phyloP scores from a whole-genome alignment of 2,329 filamentous ascomycete genomes.

The Hymenoscyphus linearis region DNA sequence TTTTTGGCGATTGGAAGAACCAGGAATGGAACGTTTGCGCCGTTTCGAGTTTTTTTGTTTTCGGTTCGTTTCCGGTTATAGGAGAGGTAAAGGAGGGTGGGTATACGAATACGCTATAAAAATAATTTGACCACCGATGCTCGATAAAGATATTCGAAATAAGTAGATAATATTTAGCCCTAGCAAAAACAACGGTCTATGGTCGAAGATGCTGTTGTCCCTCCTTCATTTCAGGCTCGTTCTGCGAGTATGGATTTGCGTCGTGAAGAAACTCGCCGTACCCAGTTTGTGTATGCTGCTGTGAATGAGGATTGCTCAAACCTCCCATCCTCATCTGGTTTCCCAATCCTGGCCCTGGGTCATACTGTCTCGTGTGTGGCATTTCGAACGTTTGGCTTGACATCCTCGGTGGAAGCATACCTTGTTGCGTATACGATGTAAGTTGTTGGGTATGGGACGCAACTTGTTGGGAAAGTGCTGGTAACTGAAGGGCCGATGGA shows the following conservation, averaged over 20 bases:
- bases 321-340: slow-evolving; percentile 18
- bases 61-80: too few relatives aligned
- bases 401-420: slow-evolving; percentile 17
- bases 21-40: background rate
- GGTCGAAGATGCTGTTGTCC: slow-evolving; percentile 1
- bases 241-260: background rate
- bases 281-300: slow-evolving; percentile 1
- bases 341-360: slow-evolving; percentile 12
- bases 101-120: slow-evolving; percentile 1
- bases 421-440: slow-evolving; percentile 5
- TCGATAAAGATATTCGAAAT: background rate
- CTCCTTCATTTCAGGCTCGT: slow-evolving; percentile 7
- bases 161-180: background rate
- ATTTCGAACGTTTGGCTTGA: slow-evolving; percentile 12
- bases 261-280: slow-evolving; percentile 8
- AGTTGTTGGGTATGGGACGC: background rate
- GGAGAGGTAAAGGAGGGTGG: background rate
- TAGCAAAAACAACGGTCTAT: background rate
- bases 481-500: slow-evolving; percentile 16
- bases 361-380: slow-evolving; percentile 13
- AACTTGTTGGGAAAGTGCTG: slow-evolving; percentile 10
- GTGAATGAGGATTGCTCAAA: slow-evolving; percentile 18
- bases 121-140: background rate
- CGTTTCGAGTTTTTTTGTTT: background rate
- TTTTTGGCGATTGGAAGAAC: background rate